Base-by-base conservation (phyloP, 169 alveolate species). In the Cryptosporidium andersoni region DNA sequence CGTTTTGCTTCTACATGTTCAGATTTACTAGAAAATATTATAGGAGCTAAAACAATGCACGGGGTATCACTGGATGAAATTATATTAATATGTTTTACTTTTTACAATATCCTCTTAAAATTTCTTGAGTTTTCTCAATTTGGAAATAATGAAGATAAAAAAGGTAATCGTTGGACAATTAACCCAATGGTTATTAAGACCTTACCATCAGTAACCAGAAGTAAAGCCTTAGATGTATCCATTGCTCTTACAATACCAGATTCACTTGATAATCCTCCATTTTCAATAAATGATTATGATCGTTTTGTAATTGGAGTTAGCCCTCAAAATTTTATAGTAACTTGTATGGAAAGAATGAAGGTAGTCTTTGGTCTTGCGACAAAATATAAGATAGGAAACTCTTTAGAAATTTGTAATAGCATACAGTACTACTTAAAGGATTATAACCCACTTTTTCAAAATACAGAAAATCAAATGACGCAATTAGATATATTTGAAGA, bases 1-100 rank as follows among this genome's bases (percentile, higher is more conserved):
- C 14, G 40, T 36, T 74, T 74, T 55, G 40, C 60, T n/a, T 74
- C 85, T 4, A 74, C 85, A 6, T 74, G 85, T 74, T 40, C 62
- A 8, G 85, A 74, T 39, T n/a, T 42, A 58, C 7, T 74, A 14
- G 42, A 74, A 47, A 47, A 36, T 36, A 68, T 43, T 12, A 74
- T 74, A 25, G 85, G 85, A 1, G n/a, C 60, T 5, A 64, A 45
- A 3, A 58, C 74, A 11, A 4, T 12, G 9, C 85, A 74, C 60
- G 58, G 52, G 16, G 63, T 74, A 16, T 58, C 74, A 25, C 60
- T 74, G 58, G 85, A 74, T 51, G 67, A 74, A 42, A 74, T 74
- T 43, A 64, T 55, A 47, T 58, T 74, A 12, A 74, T 58, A 16
- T 74, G 85, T 43, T 74, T 74, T 45, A 60, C 55, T 45, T 60